These are phyloP conservation scores for Mitragyna speciosa DNA, from an alignment of 257 asterid species.

Conservation along the genomic window DNA sequence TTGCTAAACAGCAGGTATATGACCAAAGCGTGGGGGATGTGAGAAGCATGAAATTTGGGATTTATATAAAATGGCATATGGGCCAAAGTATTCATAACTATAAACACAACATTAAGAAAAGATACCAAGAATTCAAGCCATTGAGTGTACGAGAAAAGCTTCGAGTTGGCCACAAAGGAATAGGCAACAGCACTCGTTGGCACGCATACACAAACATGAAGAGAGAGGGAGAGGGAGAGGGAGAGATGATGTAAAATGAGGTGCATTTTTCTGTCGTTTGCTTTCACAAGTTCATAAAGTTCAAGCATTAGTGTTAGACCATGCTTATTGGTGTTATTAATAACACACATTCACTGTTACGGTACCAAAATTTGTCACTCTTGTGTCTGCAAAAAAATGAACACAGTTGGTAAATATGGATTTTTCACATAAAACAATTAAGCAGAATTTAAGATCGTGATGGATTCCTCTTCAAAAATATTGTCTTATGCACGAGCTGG, in stretches of 20 bases:
- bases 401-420: neutral
- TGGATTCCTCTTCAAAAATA: neutral
- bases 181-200: neutral
- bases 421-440: neutral
- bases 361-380: neutral
- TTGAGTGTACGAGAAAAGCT: neutral
- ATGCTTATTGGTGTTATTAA: neutral
- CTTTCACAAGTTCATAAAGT: neutral
- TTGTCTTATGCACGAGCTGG: neutral
- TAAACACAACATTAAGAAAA: neutral
- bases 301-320: neutral
- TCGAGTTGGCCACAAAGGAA: neutral
- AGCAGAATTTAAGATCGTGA: neutral
- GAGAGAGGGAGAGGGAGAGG: neutral
- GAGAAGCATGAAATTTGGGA: neutral
- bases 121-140: too few relatives aligned
- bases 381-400: neutral
- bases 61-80: neutral
- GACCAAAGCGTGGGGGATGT: neutral
- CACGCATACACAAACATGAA: neutral
- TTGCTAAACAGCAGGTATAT: neutral
- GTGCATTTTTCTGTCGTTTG: neutral
- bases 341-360: too few relatives aligned
- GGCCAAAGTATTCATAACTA: neutral
- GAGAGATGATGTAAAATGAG: neutral